phyloP scores from a whole-genome alignment of 441 rosid genomes.

The Arabidopsis lyrata region DNA sequence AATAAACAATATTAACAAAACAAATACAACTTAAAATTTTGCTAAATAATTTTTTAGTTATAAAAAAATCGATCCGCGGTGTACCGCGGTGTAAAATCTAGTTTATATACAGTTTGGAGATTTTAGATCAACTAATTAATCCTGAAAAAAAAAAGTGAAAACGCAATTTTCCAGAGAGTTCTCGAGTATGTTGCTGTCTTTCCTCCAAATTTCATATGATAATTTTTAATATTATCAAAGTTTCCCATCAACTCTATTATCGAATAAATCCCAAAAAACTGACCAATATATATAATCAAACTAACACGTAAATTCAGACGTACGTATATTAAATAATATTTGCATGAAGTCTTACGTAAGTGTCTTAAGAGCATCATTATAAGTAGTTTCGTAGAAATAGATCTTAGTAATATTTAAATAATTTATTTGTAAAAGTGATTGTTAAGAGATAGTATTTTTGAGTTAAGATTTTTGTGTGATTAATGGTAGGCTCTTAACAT shows the following conservation, averaged over 20 bases:
- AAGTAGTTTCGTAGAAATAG: no score
- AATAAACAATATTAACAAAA: no score
- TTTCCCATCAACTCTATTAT: conserved; percentile 39
- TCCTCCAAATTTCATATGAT: conserved; percentile 21
- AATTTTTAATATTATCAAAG: conserved; percentile 32
- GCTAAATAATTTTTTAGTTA: no score
- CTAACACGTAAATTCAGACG: conserved; percentile 10
- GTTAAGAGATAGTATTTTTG: no score
- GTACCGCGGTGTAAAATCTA: no score
- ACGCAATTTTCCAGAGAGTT: conserved; percentile 35
- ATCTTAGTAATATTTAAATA: no score
- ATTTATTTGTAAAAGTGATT: no score
- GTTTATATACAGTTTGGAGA: conserved; percentile 13
- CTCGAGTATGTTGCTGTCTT: conserved; percentile 37
- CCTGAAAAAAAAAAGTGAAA: background rate
- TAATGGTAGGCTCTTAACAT: no score
- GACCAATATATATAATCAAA: conserved; percentile 28
- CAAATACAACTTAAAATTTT: no score
- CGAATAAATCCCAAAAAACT: conserved; percentile 28
- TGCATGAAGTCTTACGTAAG: conserved; percentile 46
- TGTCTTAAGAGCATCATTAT: no score
- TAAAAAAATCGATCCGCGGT: no score
- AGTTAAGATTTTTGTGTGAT: no score
- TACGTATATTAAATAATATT: conserved; percentile 23
- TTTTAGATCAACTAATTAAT: conserved; percentile 37